phyloP scores from a whole-genome alignment of 1,284 basidiomycete species.

The Boletus smithii region DNA sequence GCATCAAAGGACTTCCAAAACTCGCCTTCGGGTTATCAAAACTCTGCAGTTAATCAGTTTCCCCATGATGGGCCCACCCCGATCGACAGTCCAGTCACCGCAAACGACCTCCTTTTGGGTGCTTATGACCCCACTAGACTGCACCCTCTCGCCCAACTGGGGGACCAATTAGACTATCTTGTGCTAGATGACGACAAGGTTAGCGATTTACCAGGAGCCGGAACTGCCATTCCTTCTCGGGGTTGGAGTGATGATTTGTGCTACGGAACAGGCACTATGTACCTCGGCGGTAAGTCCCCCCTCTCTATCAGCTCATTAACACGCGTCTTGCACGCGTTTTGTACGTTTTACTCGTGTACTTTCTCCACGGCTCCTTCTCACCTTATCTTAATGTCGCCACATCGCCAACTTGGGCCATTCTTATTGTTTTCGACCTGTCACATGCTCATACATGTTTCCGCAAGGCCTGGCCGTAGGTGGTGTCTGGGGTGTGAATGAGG shows the following conservation, averaged over 20 bases:
- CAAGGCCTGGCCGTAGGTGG: constrained; percentile 92
- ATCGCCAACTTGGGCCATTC: constrained; percentile 52
- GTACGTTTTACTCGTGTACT: constrained; percentile 44
- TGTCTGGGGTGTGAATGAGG: constrained; percentile 94
- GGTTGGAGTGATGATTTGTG: constrained; percentile 99
- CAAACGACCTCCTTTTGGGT: constrained; percentile 78
- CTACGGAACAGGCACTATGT: constrained; percentile 99
- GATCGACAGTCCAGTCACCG: constrained; percentile 61
- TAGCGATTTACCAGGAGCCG: constrained; percentile 79
- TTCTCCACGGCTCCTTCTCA: constrained; percentile 45
- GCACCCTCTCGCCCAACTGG: constrained; percentile 86
- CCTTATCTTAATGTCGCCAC: constrained; percentile 58
- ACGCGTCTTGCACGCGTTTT: constrained; percentile 53
- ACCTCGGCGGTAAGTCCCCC: constrained; percentile 83
- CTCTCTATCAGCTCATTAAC: constrained; percentile 48
- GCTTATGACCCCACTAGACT: constrained; percentile 87
- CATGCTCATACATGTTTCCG: constrained; percentile 59
- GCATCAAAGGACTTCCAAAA: constrained; percentile 24
- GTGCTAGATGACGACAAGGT: constrained; percentile 92
- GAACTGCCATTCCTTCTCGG: constrained; percentile 85
- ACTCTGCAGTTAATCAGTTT: constrained; percentile 47
- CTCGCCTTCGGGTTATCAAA: constrained; percentile 35
- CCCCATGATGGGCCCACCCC: constrained; percentile 42
- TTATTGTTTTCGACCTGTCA: constrained; percentile 75
- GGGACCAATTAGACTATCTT: constrained; percentile 89